A percentile compares a stretch with the other conserved stretches of the same genome.
Evolutionary conservation across 1,284 basidiomycete species (phyloP).

Genomic region (Gymnopus androsaceus): DNA sequence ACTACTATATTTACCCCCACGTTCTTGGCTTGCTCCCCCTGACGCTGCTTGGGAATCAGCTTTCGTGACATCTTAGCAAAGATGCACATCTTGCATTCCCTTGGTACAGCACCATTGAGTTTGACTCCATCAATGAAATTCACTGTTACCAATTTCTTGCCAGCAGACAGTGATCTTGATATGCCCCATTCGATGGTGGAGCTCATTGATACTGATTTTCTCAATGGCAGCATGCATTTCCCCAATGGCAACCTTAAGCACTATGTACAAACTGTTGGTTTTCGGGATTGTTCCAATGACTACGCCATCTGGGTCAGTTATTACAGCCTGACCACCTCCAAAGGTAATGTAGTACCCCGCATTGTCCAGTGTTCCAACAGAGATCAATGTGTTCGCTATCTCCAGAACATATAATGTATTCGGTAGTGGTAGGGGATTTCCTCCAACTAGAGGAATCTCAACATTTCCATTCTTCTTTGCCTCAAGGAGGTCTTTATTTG

Average conservation of each 20-base stretch:
- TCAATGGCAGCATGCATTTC: background rate
- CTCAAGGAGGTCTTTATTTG: too few species aligned
- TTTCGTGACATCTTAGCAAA: too few species aligned
- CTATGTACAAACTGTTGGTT: slow-evolving; percentile 13
- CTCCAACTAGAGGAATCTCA: slow-evolving; percentile 23
- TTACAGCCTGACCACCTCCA: slow-evolving; percentile 13
- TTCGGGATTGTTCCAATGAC: slow-evolving; percentile 12
- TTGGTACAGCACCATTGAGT: too few species aligned
- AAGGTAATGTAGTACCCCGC: slow-evolving; percentile 21
- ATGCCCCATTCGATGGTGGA: slow-evolving; percentile 23
- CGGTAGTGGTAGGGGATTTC: slow-evolving; percentile 13
- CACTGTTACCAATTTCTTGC: too few species aligned
- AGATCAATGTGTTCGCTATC: slow-evolving; percentile 25
- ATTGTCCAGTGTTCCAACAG: slow-evolving; percentile 24
- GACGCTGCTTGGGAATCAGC: too few species aligned
- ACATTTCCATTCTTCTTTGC: too few species aligned
- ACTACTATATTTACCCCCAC: too few species aligned
- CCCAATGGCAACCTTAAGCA: background rate
- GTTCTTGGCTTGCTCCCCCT: too few species aligned
- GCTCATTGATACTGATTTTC: slow-evolving; percentile 4
- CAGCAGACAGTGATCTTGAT: too few species aligned
- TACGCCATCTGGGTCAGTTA: background rate
- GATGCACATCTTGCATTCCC: too few species aligned
- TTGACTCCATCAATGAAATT: too few species aligned
- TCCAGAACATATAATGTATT: slow-evolving; percentile 28